A percentile compares a stretch with the other conserved stretches of the same genome.
Conservation (phyloP, 1,139 yeast species). For the Sugiyamaella pinicola region DNA sequence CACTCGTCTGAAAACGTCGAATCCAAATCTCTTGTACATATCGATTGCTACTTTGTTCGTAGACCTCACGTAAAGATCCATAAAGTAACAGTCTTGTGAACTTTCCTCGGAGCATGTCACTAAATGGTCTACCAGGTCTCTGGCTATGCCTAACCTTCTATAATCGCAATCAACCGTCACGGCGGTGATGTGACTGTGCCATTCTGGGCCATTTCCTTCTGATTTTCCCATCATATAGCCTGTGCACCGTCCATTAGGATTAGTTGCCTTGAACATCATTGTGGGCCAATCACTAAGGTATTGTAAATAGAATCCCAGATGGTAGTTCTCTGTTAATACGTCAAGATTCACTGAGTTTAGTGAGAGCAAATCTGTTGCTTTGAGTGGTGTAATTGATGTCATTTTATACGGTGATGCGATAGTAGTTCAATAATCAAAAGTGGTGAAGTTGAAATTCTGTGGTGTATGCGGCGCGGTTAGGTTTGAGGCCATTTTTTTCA, state of each 20-base stretch:
- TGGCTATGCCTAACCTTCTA: slow-evolving; percentile 81
- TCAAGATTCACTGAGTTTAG: slow-evolving; percentile 80
- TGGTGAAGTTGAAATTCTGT: not conserved
- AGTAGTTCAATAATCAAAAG: not conserved
- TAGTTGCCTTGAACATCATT: slow-evolving; percentile 74
- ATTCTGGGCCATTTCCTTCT: slow-evolving; percentile 79
- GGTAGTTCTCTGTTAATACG: slow-evolving; percentile 87
- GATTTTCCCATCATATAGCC: slow-evolving; percentile 87
- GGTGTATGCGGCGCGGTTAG: not conserved
- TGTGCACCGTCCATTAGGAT: slow-evolving; percentile 39
- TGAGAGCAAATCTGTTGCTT: slow-evolving; percentile 76
- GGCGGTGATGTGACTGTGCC: slow-evolving; percentile 98
- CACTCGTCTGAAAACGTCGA: slow-evolving; percentile 80
- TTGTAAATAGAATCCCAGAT: slow-evolving; percentile 77
- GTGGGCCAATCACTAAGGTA: slow-evolving; percentile 88
- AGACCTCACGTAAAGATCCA: slow-evolving; percentile 88
- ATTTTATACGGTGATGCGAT: slow-evolving; percentile 42
- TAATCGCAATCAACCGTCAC: slow-evolving; percentile 85
- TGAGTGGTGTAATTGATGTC: slow-evolving; percentile 85
- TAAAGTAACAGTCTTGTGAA: slow-evolving; percentile 64
- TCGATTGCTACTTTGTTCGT: slow-evolving; percentile 78
- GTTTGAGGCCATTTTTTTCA: not conserved
- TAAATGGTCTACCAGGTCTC: slow-evolving; percentile 67
- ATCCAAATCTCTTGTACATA: slow-evolving; percentile 83
- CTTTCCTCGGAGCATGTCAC: slow-evolving; percentile 67